Percentiles rank a stretch among this genome's conserved stretches.
These are phyloP conservation scores for Ganoderma boninense DNA, from an alignment of 1,284 basidiomycete species.

Conservation along the genomic window DNA sequence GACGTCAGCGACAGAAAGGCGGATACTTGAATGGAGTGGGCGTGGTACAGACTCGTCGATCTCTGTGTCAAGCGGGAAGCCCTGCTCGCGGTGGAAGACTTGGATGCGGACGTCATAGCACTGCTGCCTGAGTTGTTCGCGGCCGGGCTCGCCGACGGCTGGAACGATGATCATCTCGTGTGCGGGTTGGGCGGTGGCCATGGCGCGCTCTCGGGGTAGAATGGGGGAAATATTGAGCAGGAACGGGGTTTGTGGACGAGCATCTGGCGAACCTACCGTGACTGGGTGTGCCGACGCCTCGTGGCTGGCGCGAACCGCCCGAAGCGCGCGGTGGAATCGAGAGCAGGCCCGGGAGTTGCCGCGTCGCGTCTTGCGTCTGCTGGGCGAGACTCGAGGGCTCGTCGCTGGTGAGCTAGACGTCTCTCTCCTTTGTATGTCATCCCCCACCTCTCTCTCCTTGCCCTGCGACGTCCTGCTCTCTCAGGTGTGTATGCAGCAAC, in stretches of 20 bases:
- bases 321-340: slow-evolving; percentile 12
- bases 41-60: slow-evolving; percentile 68
- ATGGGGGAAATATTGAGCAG: slow-evolving; percentile 7
- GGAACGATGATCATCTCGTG: slow-evolving; percentile 65
- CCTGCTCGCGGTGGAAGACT: slow-evolving; percentile 76
- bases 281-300: slow-evolving; percentile 9
- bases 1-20: slow-evolving; percentile 10
- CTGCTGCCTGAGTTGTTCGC: slow-evolving; percentile 53
- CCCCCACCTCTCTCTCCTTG: slow-evolving; percentile 18
- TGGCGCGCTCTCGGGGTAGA: slow-evolving; percentile 3
- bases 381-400: slow-evolving; percentile 9
- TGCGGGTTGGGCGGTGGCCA: slow-evolving; percentile 40
- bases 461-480: slow-evolving; percentile 27
- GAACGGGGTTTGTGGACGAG: not conserved
- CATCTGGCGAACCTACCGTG: slow-evolving; percentile 13
- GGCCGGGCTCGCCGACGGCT: slow-evolving; percentile 45
- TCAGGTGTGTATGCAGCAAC: slow-evolving; percentile 25
- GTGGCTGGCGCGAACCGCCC: slow-evolving; percentile 5
- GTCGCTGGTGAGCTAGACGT: slow-evolving; percentile 17
- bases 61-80: slow-evolving; percentile 75
- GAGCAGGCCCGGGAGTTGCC: slow-evolving; percentile 28
- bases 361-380: slow-evolving; percentile 20
- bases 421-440: slow-evolving; percentile 33
- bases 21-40: slow-evolving; percentile 1
- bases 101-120: slow-evolving; percentile 71